Evolutionary conservation across 2,329 filamentous ascomycete genomes (phyloP), one percentile per base, ranked within the genome.

Genomic region (Ophiostoma ulmi): DNA sequence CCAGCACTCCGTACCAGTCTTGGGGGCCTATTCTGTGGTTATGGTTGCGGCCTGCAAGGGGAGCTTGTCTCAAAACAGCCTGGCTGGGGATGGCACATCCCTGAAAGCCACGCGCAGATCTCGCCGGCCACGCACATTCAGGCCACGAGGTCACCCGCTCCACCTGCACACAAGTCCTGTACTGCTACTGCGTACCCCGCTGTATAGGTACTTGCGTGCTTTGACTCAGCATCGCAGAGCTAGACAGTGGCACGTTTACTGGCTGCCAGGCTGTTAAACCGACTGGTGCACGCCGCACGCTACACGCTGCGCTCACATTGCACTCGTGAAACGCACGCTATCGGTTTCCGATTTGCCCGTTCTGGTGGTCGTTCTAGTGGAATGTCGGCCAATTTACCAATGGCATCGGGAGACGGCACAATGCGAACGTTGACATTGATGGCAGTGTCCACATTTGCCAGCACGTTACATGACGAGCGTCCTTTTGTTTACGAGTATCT

Each of bases 101-200:
- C 77, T 80, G 78, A 76, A 74, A 77, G 78, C 78, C 78, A 80
- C 78, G 79, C 78, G 78, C 77, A 77, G 78, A 80, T 79, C 78
- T 76, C 73, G 76, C 74, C 75, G 75, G 74, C 75, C 76, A 75
- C 74, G 75, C 72, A 74, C 72, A 73, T 26, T 35, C 63, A 64
- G 61, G 35, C 61, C 55, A 63, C 52, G 55, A 39, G 55, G 35
- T n/a, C 36, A 39, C 36, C 61, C 20, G 63, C 63, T 65, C 63
- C 63, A 65, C 63, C 20, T 65, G 35, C 11, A 14, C 31, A 38
- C 35, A 39, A 10, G 61, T 36, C 31, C 61, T 14, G 63, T 38
- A 64, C 61, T 11, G 41, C 14, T 44, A 17, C 41, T 44, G 41
- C 41, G 17, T n/a, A 20, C 63, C 63, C 63, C 63, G 63, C 63